A percentile compares a stretch with the other conserved stretches of the same genome.
These are phyloP conservation scores for Aspergillus baeticus DNA, from an alignment of 495 filamentous ascomycete species.

Conservation along the genomic window DNA sequence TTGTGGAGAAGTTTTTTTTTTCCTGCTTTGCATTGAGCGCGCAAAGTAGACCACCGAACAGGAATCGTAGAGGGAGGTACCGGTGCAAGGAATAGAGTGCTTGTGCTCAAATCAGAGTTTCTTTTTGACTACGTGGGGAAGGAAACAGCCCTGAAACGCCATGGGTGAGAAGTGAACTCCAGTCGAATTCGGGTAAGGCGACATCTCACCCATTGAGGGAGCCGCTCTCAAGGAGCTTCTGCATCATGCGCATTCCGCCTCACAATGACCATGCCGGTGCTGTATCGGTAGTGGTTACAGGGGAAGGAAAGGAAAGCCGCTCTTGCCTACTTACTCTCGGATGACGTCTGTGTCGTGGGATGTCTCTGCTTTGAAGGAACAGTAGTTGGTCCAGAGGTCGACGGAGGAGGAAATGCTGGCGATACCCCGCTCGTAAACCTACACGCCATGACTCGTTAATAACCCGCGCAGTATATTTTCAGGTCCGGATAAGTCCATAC, in stretches of 20 bases:
- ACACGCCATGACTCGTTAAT: slow-evolving; percentile 14
- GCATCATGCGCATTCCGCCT: slow-evolving; percentile 34
- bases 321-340: slow-evolving; percentile 93
- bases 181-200: slow-evolving; percentile 40
- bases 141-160: slow-evolving; percentile 53
- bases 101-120: slow-evolving; percentile 24
- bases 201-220: slow-evolving; percentile 56
- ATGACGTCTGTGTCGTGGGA: slow-evolving; percentile 92
- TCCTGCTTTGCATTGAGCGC: slow-evolving; percentile 34
- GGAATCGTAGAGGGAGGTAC: slow-evolving; percentile 27
- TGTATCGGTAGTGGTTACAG: slow-evolving; percentile 41
- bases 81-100: slow-evolving; percentile 28
- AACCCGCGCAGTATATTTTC: slow-evolving; percentile 5
- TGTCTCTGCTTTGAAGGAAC: slow-evolving; percentile 94
- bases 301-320: slow-evolving; percentile 63
- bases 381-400: slow-evolving; percentile 96
- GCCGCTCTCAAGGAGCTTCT: slow-evolving; percentile 27
- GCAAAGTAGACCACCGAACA: slow-evolving; percentile 35
- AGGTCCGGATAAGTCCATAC: slow-evolving; percentile 40
- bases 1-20: slow-evolving; percentile 22
- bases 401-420: slow-evolving; percentile 91
- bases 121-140: slow-evolving; percentile 25
- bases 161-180: slow-evolving; percentile 58
- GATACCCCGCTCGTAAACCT: slow-evolving; percentile 95
- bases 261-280: slow-evolving; percentile 33